Percentiles rank a stretch among this genome's conserved stretches.
Evolutionary conservation across 176 grass and related monocot genomes (phyloP).

Genomic region (Sorghum bicolor): DNA sequence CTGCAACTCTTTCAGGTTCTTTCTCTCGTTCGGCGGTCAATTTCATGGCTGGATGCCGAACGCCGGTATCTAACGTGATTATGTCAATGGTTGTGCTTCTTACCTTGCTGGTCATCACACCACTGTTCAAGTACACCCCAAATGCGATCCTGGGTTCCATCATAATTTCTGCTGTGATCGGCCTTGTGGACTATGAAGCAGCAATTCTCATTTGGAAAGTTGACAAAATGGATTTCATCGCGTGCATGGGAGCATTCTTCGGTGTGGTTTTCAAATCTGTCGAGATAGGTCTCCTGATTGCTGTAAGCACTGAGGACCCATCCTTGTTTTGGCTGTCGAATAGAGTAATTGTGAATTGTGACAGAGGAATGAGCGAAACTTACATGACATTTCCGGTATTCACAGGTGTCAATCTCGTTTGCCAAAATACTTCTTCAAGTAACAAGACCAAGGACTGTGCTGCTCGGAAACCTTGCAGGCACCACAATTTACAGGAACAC

Average conservation of each 20-base stretch:
- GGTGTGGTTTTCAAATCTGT: constrained; percentile 82
- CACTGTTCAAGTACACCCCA: constrained; percentile 92
- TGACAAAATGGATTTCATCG: constrained; percentile 93
- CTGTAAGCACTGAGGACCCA: constrained; percentile 50
- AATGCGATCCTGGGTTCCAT: constrained; percentile 85
- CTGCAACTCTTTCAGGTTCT: constrained; percentile 54
- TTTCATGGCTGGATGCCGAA: constrained; percentile 91
- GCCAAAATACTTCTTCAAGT: constrained; percentile 98
- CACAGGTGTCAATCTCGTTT: constrained; percentile 82
- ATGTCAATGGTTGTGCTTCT: constrained; percentile 88
- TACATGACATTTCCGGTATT: background rate
- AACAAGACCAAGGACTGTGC: constrained; percentile 79
- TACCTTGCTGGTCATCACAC: constrained; percentile 83
- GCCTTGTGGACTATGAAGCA: constrained; percentile 80
- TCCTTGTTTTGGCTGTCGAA: background rate
- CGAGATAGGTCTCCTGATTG: constrained; percentile 88
- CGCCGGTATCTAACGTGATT: constrained; percentile 78
- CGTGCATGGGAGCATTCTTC: constrained; percentile 95
- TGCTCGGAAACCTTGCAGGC: constrained; percentile 88
- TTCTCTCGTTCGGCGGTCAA: constrained; percentile 97
- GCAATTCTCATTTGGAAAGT: constrained; percentile 93
- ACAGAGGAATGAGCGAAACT: constrained; percentile 3
- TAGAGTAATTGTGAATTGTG: background rate
- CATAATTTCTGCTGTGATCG: constrained; percentile 80
- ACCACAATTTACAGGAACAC: constrained; percentile 85